Evolutionary conservation across 257 asterid species (phyloP), one percentile per base, ranked within the genome.

Genomic region (Sherardia arvensis): DNA sequence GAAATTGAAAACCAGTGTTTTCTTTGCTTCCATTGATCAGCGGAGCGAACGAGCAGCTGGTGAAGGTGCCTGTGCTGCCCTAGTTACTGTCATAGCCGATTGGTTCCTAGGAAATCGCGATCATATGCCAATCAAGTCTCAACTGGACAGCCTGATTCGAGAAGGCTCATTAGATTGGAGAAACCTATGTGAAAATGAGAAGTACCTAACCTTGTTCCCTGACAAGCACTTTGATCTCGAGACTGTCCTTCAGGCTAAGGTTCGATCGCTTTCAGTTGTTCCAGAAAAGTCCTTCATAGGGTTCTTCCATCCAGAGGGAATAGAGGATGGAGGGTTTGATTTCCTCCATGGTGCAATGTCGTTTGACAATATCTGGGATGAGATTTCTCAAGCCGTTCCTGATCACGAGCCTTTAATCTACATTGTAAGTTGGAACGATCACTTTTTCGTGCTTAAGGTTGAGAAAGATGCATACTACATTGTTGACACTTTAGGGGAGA

Each of bases 161-260:
- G 97, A 90, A 71, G 97, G 97, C 40, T 90, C 97, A 2, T 67
- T 77, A 28, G 87, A 90, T 69, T 90, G 97, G 97, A 87, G 97
- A 66, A 87, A 82, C 53, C 95, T 90, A 18, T 90, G 97, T 26
- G 90, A 80, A 53, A 78, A 87, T 8, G 81, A 76, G 56, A 71
- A 69, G 9, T 87, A 83, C 53, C 67, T 21, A 61, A 91, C 77
- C 51, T 74, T 77, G 28, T 90, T 90, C 71, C 90, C 94, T 0
- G 97, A 90, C 80, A 90, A 83, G 74, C 97, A 90, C 81, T 90
- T 90, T 32, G 97, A 90, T 60, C 95, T 90, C 0, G 97, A 90
- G 65, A 87, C 97, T 0, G 85, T 90, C 49, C 68, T 90, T 29
- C 80, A 77, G 73, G 90, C 95, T 6, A 72, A 77, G 79, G 76